Conservation (phyloP, 2,329 filamentous ascomycete species). For the Nannizzia gypsea region DNA sequence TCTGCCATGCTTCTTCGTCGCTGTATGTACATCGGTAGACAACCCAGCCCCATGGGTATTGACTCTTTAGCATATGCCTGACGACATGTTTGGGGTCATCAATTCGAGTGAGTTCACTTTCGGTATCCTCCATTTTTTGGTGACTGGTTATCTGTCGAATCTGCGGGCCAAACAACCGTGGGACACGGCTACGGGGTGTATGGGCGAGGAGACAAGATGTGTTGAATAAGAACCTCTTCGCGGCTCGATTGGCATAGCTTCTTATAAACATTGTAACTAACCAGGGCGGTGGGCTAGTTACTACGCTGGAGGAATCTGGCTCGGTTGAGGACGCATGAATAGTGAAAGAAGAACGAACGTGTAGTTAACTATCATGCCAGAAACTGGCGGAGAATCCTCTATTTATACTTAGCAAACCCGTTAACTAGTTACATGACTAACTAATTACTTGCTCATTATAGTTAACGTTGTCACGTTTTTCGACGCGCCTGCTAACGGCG, state of each 20-base stretch:
- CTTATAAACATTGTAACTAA: background rate
- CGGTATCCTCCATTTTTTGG: background rate
- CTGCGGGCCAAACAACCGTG: background rate
- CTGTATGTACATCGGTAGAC: constrained; percentile 13
- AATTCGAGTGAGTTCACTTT: background rate
- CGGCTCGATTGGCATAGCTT: background rate
- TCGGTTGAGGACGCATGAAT: no score
- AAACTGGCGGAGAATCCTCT: no score
- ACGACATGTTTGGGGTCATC: background rate
- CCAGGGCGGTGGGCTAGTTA: no score
- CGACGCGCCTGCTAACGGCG: no score
- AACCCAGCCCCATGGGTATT: constrained; percentile 12
- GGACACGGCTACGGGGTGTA: background rate
- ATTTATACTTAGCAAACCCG: no score
- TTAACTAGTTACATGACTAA: no score
- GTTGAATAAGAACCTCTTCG: background rate
- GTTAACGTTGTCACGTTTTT: no score
- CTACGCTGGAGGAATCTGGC: no score
- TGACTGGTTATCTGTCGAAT: background rate
- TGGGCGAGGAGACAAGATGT: background rate
- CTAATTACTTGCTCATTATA: no score
- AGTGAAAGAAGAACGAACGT: no score
- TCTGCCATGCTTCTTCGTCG: constrained; percentile 13
- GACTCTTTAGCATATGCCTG: background rate
- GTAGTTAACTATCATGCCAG: no score